phyloP scores from a whole-genome alignment of 768 basidiomycete genomes.

The Termitomyces eurrhizus region DNA sequence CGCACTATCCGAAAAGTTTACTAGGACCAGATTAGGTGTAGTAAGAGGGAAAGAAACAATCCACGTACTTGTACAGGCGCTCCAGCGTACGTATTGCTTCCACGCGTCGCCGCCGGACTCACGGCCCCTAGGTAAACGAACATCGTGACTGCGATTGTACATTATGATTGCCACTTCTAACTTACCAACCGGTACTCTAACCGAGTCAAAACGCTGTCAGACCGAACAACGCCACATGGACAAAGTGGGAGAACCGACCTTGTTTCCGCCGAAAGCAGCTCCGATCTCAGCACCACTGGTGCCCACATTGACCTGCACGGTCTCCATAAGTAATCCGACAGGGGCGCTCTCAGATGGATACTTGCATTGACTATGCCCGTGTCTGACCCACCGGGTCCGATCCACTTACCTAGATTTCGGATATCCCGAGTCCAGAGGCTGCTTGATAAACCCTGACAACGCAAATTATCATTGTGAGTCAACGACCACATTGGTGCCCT shows the following conservation, averaged over 20 bases:
- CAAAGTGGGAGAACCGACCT: constrained; percentile 41
- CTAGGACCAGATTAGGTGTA: constrained; percentile 22
- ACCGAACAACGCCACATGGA: constrained; percentile 16
- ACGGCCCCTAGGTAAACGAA: constrained; percentile 62
- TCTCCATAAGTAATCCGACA: constrained; percentile 7
- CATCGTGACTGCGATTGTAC: constrained; percentile 1
- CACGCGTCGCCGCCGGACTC: constrained; percentile 99
- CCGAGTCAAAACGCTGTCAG: constrained; percentile 15
- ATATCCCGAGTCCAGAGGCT: constrained; percentile 89
- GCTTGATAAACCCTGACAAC: constrained; percentile 72
- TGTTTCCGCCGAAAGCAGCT: constrained; percentile 93
- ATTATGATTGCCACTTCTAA: constrained; percentile 14
- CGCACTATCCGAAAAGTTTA: constrained; percentile 88
- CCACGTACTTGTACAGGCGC: constrained; percentile 68
- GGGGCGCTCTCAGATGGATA: constrained; percentile 17
- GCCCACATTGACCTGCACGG: constrained; percentile 50
- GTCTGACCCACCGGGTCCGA: constrained; percentile 86
- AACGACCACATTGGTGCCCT: constrained; percentile 14
- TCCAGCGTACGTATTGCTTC: constrained; percentile 95
- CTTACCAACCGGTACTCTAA: constrained; percentile 82
- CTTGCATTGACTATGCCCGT: constrained; percentile 89
- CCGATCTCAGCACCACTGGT: constrained; percentile 61
- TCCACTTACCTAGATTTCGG: constrained; percentile 84
- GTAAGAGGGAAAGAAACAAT: not conserved
- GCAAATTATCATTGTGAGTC: constrained; percentile 12